Percentiles rank a stretch among this genome's conserved stretches.
Conservation (phyloP, 1,139 yeast genomes). For the Suhomyces atakaporum region DNA sequence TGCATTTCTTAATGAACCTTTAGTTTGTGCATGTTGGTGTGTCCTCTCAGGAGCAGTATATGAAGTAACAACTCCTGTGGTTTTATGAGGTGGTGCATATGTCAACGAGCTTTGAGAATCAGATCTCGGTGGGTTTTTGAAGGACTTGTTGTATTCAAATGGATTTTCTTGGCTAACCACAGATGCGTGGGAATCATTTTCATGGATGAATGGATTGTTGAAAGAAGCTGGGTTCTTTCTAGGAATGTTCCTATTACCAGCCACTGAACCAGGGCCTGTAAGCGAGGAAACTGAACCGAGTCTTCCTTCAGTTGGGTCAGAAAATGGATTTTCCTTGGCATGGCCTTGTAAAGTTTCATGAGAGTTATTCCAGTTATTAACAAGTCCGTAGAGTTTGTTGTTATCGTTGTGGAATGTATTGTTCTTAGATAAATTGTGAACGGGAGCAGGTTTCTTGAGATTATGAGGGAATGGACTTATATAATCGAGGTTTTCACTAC, state of each 20-base stretch:
- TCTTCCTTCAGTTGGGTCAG: constrained; percentile 4
- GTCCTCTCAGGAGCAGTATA: not conserved
- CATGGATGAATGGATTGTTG: not conserved
- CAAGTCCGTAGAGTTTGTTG: constrained; percentile 12
- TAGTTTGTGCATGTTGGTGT: constrained; percentile 1
- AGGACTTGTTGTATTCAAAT: constrained; percentile 1
- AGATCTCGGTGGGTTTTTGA: constrained; percentile 5
- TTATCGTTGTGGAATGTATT: constrained; percentile 12
- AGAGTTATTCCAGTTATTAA: constrained; percentile 3
- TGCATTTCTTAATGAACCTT: not conserved
- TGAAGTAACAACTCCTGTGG: not conserved
- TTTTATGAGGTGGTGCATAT: constrained; percentile 6
- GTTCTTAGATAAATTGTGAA: constrained; percentile 6
- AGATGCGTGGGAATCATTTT: constrained; percentile 2
- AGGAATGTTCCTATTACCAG: constrained; percentile 2
- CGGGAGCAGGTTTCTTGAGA: constrained; percentile 9
- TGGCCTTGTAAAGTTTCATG: constrained; percentile 7
- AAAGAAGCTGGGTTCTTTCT: constrained; percentile 5
- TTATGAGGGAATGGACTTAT: constrained; percentile 12
- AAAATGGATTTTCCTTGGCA: constrained; percentile 6
- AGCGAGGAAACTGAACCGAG: constrained; percentile 3
- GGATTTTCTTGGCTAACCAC: constrained; percentile 5
- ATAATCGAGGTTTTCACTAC: constrained; percentile 7
- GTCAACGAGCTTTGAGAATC: constrained; percentile 7
- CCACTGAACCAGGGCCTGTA: not conserved